These are phyloP conservation scores for Barnettozyma vustinii DNA, from an alignment of 805 yeast species.

Conservation along the genomic window DNA sequence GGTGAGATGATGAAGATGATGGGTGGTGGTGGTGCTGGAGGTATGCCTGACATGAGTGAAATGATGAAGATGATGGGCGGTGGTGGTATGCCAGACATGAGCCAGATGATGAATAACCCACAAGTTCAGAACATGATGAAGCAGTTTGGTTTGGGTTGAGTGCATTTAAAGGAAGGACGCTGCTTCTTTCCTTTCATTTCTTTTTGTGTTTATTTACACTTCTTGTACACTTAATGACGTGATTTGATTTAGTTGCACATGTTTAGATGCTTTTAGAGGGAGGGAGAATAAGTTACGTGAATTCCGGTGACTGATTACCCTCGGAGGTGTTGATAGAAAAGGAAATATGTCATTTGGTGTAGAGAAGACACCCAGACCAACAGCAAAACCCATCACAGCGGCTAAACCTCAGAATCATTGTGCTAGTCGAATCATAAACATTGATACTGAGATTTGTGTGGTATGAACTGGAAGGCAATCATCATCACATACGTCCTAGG, in stretches of 20 bases:
- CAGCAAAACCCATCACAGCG: no score
- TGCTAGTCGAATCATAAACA: no score
- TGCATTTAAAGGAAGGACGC: background rate
- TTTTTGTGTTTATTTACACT: background rate
- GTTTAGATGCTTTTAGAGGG: no score
- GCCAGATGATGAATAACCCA: conserved; percentile 36
- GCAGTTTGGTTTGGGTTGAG: conserved; percentile 34
- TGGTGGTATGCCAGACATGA: conserved; percentile 37
- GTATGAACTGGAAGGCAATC: conserved; percentile 16
- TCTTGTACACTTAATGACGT: background rate
- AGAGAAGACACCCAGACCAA: no score
- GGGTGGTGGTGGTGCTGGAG: conserved; percentile 42
- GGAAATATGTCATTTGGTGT: no score
- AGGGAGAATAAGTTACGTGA: no score
- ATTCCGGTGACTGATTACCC: no score
- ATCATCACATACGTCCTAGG: conserved; percentile 60
- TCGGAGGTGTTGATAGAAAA: no score
- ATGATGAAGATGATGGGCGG: conserved; percentile 55
- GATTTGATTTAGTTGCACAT: background rate
- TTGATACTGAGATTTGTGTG: no score
- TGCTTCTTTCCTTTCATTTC: background rate
- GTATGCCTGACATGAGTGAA: conserved; percentile 64
- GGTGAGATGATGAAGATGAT: conserved; percentile 57
- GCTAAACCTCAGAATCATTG: no score
- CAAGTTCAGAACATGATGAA: conserved; percentile 44